A percentile compares a stretch with the other conserved stretches of the same genome.
These are phyloP conservation scores for Metschnikowia rubicola DNA, from an alignment of 805 yeast genomes.

Conservation along the genomic window DNA sequence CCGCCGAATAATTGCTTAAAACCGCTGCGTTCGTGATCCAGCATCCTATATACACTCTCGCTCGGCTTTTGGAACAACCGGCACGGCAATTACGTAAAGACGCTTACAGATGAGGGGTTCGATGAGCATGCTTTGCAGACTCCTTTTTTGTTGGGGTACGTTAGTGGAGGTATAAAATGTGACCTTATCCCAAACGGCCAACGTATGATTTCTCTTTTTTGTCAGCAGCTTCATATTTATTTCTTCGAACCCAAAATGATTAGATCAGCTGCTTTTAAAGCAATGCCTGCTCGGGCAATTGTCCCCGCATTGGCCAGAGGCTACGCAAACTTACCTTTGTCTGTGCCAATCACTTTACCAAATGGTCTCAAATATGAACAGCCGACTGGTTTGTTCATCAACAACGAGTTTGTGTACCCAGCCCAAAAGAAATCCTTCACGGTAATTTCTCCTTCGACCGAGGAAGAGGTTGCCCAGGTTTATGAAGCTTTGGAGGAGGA, in stretches of 20 bases:
- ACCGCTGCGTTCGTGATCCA: not conserved
- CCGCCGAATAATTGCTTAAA: not conserved
- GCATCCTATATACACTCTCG: not conserved
- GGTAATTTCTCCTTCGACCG: constrained; percentile 66
- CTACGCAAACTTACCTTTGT: constrained; percentile 32
- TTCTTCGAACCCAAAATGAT: constrained; percentile 1
- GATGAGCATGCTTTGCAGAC: not conserved
- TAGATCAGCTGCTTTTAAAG: constrained; percentile 1
- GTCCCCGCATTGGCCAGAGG: constrained; percentile 3
- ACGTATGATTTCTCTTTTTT: not conserved
- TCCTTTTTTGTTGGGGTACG: not conserved
- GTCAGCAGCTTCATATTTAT: no score
- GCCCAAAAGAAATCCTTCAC: constrained; percentile 55
- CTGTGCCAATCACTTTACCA: constrained; percentile 55
- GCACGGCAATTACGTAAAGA: constrained; percentile 2
- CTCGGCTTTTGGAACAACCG: constrained; percentile 6
- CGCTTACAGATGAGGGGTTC: constrained; percentile 6
- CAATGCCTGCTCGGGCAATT: constrained; percentile 4
- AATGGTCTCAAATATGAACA: constrained; percentile 70
- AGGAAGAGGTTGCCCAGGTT: constrained; percentile 63
- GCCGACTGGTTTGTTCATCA: constrained; percentile 87
- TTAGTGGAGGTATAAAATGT: not conserved
- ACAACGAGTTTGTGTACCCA: constrained; percentile 72
- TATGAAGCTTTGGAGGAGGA: constrained; percentile 78
- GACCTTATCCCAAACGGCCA: not conserved